A percentile compares a stretch with the other conserved stretches of the same genome.
Conservation (phyloP, 345 rosid genomes). For the Rhodomyrtus tomentosa region DNA sequence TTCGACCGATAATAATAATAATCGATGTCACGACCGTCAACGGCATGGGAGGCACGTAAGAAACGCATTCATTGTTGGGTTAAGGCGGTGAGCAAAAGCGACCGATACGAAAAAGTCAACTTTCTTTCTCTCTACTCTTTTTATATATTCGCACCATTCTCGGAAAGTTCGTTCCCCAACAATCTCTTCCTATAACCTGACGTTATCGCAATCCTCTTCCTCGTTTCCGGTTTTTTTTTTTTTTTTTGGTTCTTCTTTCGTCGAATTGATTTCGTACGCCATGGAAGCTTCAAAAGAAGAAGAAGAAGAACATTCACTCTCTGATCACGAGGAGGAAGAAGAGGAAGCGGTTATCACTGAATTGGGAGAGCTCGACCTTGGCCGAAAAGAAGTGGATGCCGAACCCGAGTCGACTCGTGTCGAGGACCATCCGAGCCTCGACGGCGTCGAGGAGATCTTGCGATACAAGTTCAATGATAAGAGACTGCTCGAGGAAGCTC, state of each 20-base stretch:
- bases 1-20: too few relatives aligned
- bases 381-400: neutral
- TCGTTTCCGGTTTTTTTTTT: too few relatives aligned
- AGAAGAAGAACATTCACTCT: neutral
- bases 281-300: neutral
- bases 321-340: neutral
- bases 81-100: too few relatives aligned
- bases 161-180: neutral
- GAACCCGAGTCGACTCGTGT: neutral
- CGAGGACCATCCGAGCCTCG: constrained; percentile 1
- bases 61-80: too few relatives aligned
- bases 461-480: constrained; percentile 28
- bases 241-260: too few relatives aligned
- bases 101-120: neutral
- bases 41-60: too few relatives aligned
- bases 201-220: neutral
- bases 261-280: neutral
- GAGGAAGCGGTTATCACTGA: rapidly evolving
- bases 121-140: neutral
- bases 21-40: too few relatives aligned
- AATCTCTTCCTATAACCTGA: neutral
- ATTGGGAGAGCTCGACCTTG: neutral
- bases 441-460: constrained; percentile 31
- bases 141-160: neutral
- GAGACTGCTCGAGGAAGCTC: constrained; percentile 33